Evolutionary conservation across 495 filamentous ascomycete species (phyloP).

Genomic region (Lophiostoma macrostomum): DNA sequence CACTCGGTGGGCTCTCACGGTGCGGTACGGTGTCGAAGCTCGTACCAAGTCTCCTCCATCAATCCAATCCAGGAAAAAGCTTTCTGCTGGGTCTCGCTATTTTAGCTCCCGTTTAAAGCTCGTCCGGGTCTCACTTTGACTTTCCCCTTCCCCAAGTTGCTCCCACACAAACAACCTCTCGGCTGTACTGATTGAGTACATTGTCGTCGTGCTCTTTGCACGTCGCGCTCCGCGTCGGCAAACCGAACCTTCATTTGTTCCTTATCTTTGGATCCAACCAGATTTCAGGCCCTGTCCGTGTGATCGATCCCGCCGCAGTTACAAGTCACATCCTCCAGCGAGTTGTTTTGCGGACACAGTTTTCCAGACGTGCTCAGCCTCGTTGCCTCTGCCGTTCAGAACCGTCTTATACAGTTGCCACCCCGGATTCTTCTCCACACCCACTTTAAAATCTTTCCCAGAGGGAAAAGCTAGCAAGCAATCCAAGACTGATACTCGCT

Average conservation of each 20-base stretch:
- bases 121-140: neutral
- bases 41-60: neutral
- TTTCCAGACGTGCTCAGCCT: slow-evolving; percentile 22
- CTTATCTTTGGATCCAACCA: too few relatives aligned
- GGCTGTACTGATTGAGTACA: too few relatives aligned
- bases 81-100: neutral
- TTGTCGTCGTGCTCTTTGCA: neutral
- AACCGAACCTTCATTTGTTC: neutral
- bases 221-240: neutral
- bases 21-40: slow-evolving; percentile 6
- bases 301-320: too few relatives aligned
- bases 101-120: slow-evolving; percentile 10
- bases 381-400: neutral
- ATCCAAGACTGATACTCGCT: neutral
- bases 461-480: too few relatives aligned
- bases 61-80: too few relatives aligned
- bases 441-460: too few relatives aligned
- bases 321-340: too few relatives aligned
- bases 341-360: slow-evolving; percentile 12
- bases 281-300: too few relatives aligned
- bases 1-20: neutral
- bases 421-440: too few relatives aligned
- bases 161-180: too few relatives aligned
- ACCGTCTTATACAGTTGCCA: too few relatives aligned
- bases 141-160: neutral